phyloP scores from a whole-genome alignment of 169 alveolate species.

The Eimeria maxima region DNA sequence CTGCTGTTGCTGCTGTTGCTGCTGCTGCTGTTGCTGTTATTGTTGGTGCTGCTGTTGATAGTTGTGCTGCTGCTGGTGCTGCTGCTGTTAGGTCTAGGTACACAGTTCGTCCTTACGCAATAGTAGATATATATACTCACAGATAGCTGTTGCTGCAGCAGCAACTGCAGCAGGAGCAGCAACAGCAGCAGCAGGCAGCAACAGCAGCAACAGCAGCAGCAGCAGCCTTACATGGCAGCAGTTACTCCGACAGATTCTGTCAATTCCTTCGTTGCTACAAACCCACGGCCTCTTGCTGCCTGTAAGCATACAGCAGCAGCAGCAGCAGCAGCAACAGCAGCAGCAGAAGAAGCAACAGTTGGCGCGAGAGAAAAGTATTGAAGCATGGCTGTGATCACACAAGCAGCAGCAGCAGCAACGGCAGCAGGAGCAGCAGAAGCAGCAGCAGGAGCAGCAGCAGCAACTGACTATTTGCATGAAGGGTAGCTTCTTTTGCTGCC shows the following conservation, averaged over 20 bases:
- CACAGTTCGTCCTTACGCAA: no score
- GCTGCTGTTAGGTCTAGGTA: no score
- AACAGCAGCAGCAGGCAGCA: background rate
- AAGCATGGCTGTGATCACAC: background rate
- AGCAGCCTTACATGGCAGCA: conserved; percentile 10
- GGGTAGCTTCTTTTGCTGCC: conserved; percentile 30
- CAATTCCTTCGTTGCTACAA: conserved; percentile 28
- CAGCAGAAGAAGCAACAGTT: background rate
- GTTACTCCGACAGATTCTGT: conserved; percentile 25
- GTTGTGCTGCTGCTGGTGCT: no score
- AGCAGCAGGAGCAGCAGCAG: background rate
- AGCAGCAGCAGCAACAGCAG: background rate
- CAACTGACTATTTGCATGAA: conserved; percentile 52
- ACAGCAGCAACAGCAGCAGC: background rate
- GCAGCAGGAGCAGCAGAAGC: no score
- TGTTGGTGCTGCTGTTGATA: no score
- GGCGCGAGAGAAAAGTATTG: no score
- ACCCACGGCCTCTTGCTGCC: conserved; percentile 46
- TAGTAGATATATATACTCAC: no score
- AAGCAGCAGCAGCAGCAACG: background rate
- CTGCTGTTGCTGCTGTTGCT: no score
- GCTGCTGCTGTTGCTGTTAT: no score
- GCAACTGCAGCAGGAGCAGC: background rate
- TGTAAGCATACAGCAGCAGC: conserved; percentile 4
- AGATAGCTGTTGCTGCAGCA: no score